These are phyloP conservation scores for Pythium biforme DNA, from an alignment of 352 stramenopile genomes.

Conservation along the genomic window DNA sequence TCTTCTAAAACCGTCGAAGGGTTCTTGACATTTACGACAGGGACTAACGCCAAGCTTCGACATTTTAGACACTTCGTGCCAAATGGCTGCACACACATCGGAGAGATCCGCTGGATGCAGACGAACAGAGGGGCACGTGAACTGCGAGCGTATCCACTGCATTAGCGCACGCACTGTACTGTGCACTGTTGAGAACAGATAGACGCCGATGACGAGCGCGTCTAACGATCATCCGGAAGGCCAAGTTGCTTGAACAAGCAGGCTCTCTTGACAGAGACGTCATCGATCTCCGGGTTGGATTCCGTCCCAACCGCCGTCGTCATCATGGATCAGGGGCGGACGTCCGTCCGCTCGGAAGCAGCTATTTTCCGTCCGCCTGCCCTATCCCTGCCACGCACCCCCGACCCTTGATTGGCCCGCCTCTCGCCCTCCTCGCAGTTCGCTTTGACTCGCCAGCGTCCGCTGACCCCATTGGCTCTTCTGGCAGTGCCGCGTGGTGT, in stretches of 20 bases:
- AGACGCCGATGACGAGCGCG: background rate
- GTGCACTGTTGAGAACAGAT: background rate
- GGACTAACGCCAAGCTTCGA: background rate
- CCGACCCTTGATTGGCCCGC: background rate
- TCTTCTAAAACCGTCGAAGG: constrained; percentile 10
- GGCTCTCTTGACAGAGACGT: background rate
- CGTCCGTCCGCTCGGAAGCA: background rate
- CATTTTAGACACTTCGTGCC: constrained; percentile 9
- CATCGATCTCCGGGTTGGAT: background rate
- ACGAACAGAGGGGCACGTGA: background rate
- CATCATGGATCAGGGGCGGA: background rate
- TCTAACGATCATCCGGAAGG: no score
- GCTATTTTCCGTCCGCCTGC: constrained; percentile 18
- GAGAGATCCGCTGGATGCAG: constrained; percentile 1
- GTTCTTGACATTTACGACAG: constrained; percentile 4
- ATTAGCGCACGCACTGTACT: background rate
- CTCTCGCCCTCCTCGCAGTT: background rate
- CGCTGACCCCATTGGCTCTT: constrained; percentile 12
- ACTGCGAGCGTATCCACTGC: background rate
- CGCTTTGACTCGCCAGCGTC: constrained; percentile 17
- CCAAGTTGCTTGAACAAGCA: background rate
- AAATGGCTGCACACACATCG: constrained; percentile 11
- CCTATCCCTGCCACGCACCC: constrained; percentile 17
- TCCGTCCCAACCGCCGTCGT: background rate
- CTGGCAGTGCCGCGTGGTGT: constrained; percentile 4